Base-by-base conservation (phyloP, 805 yeast genomes). In the Spathaspora boniae region DNA sequence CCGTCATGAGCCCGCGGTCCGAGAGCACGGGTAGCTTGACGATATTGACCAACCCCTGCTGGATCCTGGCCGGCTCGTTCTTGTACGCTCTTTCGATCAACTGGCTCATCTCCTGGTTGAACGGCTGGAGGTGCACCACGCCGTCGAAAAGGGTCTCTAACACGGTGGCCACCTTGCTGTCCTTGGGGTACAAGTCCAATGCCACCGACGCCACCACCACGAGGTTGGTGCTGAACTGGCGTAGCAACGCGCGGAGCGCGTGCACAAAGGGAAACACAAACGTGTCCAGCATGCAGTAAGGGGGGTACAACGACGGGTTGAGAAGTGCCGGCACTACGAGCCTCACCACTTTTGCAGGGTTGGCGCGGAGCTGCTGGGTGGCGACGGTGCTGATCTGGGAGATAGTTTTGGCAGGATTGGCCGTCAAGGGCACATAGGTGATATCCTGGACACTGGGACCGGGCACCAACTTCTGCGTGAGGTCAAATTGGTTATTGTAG, bases 11-110 rank as follows among this genome's bases (percentile, higher is more conserved):
- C 1, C 98, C 98, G 16, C 79, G 56, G 31, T 81, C 88, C 37
- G 86, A 77, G 23, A 86, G 60, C 2, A 75, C 68, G 0, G 96
- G 93, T 6, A 89, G 51, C 48, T 86, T 85, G 37, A 73, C 56
- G 2, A 93, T 66, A 52, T 91, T 85, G 27, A 91, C 73, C 35
- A 88, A 71, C 0, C 98, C 98, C 51, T 89, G 97, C 46, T 82
- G 88, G 18, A 84, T 73, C 52, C 82, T 83, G 12, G 78, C 65
- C 5, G 93, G 91, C 48, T 81, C 82, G 47, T 72, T 78, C 47
- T 76, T 78, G 56, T 82, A 82, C 0, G 84, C 81, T 37, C 69
- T 71, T 47, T 84, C 93, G 46, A 85, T 65, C 36, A 80, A 65
- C 38, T 74, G 77, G 31, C 74, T 56, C 74, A 84, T 74, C 33